Conservation (phyloP, 1,284 basidiomycete genomes). For the Leccinum angustisporum region DNA sequence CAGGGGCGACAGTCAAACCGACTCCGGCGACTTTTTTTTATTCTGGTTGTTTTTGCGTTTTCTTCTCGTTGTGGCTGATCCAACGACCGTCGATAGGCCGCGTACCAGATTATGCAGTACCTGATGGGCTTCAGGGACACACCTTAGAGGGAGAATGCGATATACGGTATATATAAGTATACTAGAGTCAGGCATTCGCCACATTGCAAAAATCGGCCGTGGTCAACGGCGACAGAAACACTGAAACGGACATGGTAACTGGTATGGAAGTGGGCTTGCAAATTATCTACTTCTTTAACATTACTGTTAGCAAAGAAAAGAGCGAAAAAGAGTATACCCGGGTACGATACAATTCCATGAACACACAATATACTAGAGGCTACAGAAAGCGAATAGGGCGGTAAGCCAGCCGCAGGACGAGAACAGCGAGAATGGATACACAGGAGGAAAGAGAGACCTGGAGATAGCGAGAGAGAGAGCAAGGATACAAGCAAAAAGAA, state of each 20-base stretch:
- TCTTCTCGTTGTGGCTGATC: not conserved
- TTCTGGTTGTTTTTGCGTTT: not conserved
- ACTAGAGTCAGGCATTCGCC: not conserved
- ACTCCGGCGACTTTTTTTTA: not conserved
- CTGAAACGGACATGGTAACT: not conserved
- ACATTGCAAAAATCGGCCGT: not conserved
- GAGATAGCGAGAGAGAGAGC: not conserved
- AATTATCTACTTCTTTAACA: not conserved
- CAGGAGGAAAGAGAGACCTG: not conserved
- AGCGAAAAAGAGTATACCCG: too few relatives aligned
- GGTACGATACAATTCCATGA: not conserved
- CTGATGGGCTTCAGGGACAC: conserved; percentile 61
- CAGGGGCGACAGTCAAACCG: not conserved
- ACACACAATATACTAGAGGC: not conserved
- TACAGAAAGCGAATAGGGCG: not conserved
- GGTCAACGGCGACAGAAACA: not conserved
- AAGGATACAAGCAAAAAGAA: not conserved
- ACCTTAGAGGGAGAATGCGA: conserved; percentile 29
- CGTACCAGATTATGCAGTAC: conserved; percentile 69
- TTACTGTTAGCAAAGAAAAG: not conserved
- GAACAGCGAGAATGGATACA: not conserved
- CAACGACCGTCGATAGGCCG: conserved; percentile 41
- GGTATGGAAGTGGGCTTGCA: not conserved
- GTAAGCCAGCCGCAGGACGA: not conserved
- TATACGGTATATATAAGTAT: too few relatives aligned